These are phyloP conservation scores for Kregervanrija delftensis DNA, from an alignment of 805 yeast species.

Conservation along the genomic window DNA sequence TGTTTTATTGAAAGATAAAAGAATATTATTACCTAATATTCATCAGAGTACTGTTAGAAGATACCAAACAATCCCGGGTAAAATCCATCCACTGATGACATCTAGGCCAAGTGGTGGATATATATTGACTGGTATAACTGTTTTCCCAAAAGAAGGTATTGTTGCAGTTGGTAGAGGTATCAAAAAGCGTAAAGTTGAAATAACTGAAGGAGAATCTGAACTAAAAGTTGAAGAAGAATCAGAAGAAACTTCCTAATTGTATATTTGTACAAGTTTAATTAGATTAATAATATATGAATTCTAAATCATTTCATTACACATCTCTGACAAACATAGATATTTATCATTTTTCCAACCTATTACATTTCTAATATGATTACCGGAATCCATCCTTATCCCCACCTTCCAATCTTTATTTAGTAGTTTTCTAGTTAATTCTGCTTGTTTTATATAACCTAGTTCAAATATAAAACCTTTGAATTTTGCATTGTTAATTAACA, in stretches of 20 bases:
- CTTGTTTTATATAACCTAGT: constrained; percentile 60
- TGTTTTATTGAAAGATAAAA: constrained; percentile 54
- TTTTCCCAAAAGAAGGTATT: constrained; percentile 59
- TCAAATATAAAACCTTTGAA: constrained; percentile 69
- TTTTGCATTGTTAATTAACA: constrained; percentile 33
- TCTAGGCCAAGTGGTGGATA: constrained; percentile 91
- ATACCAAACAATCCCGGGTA: constrained; percentile 90
- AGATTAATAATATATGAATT: constrained; percentile 1
- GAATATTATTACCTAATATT: constrained; percentile 76
- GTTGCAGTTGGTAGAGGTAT: constrained; percentile 66
- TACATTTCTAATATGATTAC: constrained; percentile 50
- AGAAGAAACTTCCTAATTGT: neutral
- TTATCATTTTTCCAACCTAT: constrained; percentile 44
- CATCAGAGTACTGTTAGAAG: constrained; percentile 77
- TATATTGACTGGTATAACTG: constrained; percentile 70
- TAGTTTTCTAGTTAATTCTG: constrained; percentile 17
- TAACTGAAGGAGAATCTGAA: constrained; percentile 6
- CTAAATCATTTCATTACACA: neutral
- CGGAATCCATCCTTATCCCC: constrained; percentile 44
- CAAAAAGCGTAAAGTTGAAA: constrained; percentile 31
- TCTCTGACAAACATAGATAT: constrained; percentile 8
- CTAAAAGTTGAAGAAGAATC: constrained; percentile 9
- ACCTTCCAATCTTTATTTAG: constrained; percentile 30
- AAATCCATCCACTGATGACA: constrained; percentile 93
- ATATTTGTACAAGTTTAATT: neutral